Conservation (phyloP, 2,329 filamentous ascomycete genomes). For the Penicillium concentricum region DNA sequence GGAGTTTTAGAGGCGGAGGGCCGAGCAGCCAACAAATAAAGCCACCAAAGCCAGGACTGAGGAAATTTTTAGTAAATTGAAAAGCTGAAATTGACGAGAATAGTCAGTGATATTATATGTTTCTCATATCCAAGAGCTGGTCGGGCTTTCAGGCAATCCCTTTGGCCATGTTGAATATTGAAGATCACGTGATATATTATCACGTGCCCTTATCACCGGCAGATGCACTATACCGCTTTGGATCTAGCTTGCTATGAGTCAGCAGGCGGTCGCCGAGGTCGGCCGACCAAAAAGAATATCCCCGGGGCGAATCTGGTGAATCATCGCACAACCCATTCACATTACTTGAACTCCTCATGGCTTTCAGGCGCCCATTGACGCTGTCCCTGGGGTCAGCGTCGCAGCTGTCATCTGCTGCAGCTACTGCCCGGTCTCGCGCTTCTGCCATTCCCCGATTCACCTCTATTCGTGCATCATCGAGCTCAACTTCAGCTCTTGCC, state of each 20-base stretch:
- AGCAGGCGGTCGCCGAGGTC: slow-evolving; percentile 36
- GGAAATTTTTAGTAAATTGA: background rate
- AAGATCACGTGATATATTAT: background rate
- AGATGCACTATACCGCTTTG: background rate
- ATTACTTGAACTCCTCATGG: slow-evolving; percentile 31
- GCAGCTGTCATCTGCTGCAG: slow-evolving; percentile 25
- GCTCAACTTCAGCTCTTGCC: slow-evolving; percentile 88
- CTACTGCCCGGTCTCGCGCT: slow-evolving; percentile 29
- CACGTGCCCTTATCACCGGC: slow-evolving; percentile 8
- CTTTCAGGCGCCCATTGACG: slow-evolving; percentile 40
- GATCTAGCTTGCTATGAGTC: slow-evolving; percentile 27
- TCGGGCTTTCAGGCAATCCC: background rate
- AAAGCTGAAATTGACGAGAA: background rate
- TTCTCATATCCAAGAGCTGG: background rate
- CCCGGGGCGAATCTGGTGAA: slow-evolving; percentile 24
- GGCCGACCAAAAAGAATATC: slow-evolving; percentile 31
- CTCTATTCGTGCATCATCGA: slow-evolving; percentile 36
- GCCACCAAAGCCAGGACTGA: background rate
- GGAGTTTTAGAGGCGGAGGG: slow-evolving; percentile 21
- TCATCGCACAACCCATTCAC: slow-evolving; percentile 24
- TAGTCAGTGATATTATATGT: background rate
- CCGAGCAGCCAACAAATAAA: slow-evolving; percentile 14
- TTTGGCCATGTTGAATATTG: background rate
- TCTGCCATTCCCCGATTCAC: slow-evolving; percentile 32
- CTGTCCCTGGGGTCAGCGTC: slow-evolving; percentile 34